These are phyloP conservation scores for Penicillium rolfsii DNA, from an alignment of 2,329 filamentous ascomycete genomes.

Conservation along the genomic window DNA sequence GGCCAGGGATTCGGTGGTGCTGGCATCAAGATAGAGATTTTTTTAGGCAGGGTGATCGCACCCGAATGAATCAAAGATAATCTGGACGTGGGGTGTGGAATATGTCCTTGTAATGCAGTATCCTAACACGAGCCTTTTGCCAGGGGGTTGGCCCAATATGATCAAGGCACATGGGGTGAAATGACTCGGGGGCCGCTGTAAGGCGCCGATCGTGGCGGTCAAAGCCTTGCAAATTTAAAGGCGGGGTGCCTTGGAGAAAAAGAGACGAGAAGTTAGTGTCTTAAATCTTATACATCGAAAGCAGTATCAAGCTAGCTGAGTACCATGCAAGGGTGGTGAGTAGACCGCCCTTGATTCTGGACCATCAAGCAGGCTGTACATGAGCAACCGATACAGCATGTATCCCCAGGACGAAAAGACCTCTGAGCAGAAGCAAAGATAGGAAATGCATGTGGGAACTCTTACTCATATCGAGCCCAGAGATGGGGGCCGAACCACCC, in stretches of 20 bases:
- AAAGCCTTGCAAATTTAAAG: not conserved
- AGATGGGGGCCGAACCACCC: not conserved
- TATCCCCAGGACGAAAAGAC: not conserved
- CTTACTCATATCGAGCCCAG: not conserved
- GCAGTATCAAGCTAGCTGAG: not conserved
- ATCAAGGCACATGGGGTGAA: not conserved
- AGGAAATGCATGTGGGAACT: not conserved
- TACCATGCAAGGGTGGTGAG: constrained; percentile 12
- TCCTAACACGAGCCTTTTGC: not conserved
- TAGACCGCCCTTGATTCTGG: constrained; percentile 6
- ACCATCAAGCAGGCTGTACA: not conserved
- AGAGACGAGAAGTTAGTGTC: not conserved
- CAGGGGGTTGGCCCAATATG: not conserved
- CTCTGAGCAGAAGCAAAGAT: not conserved
- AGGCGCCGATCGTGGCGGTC: constrained; percentile 3
- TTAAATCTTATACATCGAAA: not conserved
- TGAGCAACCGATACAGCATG: not conserved
- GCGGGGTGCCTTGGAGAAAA: not conserved
- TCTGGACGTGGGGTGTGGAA: not conserved
- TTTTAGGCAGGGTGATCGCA: not conserved
- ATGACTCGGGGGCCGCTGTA: not conserved
- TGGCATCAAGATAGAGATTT: not conserved
- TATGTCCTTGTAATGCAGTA: not conserved
- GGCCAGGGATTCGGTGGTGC: not conserved
- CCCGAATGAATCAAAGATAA: not conserved